A percentile compares a stretch with the other conserved stretches of the same genome.
phyloP scores from a whole-genome alignment of 2,329 filamentous ascomycete species.

The Epicoccum sorghinum region DNA sequence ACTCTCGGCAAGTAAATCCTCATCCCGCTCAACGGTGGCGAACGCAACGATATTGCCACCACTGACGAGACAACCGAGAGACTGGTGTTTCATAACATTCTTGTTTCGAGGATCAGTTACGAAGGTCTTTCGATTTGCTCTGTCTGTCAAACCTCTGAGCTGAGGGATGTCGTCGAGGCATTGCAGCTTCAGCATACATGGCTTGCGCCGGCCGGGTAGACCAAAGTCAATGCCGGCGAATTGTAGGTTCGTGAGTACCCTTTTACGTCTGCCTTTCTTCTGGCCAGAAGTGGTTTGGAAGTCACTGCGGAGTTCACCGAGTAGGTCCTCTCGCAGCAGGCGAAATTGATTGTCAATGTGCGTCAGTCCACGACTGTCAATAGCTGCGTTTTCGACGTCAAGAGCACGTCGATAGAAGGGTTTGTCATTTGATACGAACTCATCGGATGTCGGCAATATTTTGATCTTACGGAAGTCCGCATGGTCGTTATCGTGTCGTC shows the following conservation, averaged over 20 bases:
- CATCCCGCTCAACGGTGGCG: conserved; percentile 62
- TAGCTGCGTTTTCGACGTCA: conserved; percentile 53
- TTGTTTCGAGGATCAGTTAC: conserved; percentile 53
- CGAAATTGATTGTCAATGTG: conserved; percentile 77
- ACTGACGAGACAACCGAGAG: conserved; percentile 66
- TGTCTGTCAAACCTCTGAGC: conserved; percentile 39
- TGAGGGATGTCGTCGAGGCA: conserved; percentile 54
- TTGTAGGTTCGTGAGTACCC: conserved; percentile 50
- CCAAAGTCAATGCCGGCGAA: conserved; percentile 50
- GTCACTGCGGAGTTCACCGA: conserved; percentile 69
- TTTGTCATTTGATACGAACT: conserved; percentile 61
- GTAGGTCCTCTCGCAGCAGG: conserved; percentile 72
- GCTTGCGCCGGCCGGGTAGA: conserved; percentile 35
- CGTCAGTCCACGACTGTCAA: conserved; percentile 48
- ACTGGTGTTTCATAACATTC: conserved; percentile 63
- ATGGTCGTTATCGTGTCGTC: conserved; percentile 76
- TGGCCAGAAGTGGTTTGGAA: conserved; percentile 57
- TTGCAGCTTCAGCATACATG: conserved; percentile 50
- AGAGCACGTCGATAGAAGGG: conserved; percentile 62
- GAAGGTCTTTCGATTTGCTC: conserved; percentile 52
- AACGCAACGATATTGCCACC: conserved; percentile 64
- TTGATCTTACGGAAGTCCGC: conserved; percentile 64
- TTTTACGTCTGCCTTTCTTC: conserved; percentile 54
- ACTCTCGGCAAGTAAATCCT: conserved; percentile 47
- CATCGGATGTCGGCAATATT: conserved; percentile 70